phyloP scores from a whole-genome alignment of 768 basidiomycete genomes.

The Xerocomellus chrysenteron region DNA sequence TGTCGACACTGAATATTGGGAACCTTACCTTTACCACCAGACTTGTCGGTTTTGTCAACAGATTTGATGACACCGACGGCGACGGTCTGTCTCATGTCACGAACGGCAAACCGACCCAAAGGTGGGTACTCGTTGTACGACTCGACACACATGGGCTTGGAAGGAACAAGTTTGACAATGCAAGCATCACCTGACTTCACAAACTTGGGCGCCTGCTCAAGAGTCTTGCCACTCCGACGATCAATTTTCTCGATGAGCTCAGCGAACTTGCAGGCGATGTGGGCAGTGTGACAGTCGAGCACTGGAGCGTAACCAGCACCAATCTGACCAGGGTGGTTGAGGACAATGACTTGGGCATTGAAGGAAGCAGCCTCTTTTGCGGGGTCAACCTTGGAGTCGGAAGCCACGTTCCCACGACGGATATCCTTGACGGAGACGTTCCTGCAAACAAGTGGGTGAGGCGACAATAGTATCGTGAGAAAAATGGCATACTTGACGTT shows the following conservation, averaged over 20 bases:
- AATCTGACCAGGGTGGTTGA: slow-evolving; percentile 99
- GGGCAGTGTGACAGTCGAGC: slow-evolving; percentile 99
- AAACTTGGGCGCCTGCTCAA: slow-evolving; percentile 90
- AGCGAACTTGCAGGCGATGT: slow-evolving; percentile 99
- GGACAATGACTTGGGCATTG: slow-evolving; percentile 99
- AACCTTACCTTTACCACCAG: slow-evolving; percentile 76
- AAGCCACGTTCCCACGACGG: slow-evolving; percentile 98
- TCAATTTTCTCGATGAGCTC: slow-evolving; percentile 99
- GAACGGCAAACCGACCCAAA: slow-evolving; percentile 98
- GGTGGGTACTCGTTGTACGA: slow-evolving; percentile 97
- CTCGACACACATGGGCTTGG: slow-evolving; percentile 96
- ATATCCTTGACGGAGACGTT: slow-evolving; percentile 99
- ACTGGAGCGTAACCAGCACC: slow-evolving; percentile 99
- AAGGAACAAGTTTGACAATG: slow-evolving; percentile 95
- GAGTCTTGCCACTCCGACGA: slow-evolving; percentile 93
- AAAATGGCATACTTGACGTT: slow-evolving; percentile 79
- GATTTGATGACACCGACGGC: slow-evolving; percentile 99
- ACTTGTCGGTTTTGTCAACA: slow-evolving; percentile 92
- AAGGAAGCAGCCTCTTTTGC: slow-evolving; percentile 99
- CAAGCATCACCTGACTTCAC: slow-evolving; percentile 99
- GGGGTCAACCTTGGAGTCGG: slow-evolving; percentile 99
- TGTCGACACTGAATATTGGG: background rate
- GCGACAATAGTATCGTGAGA: background rate
- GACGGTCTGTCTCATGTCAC: slow-evolving; percentile 99
- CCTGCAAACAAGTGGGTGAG: slow-evolving; percentile 42